Base-by-base conservation (phyloP, 2,329 filamentous ascomycete species). In the Ascomycota sp. region DNA sequence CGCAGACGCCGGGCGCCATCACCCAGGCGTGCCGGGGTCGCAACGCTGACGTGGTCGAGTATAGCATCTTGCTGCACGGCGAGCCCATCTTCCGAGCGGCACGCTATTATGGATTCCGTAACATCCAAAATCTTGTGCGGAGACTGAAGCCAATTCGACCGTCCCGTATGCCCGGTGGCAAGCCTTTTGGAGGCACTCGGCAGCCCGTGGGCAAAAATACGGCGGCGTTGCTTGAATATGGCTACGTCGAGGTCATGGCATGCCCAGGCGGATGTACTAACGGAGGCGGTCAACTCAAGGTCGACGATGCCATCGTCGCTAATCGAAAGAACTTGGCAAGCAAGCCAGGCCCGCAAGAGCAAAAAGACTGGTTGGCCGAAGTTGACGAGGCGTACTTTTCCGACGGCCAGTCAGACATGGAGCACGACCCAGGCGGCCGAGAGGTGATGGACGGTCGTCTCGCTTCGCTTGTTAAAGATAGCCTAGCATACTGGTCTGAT, bases 241-340 rank as follows among this genome's bases (percentile, higher is more conserved):
- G 77, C n/a, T 95, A 92, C 52, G 79, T 95, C 20, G 89, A 98
- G 54, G 89, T 98, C 34, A 98, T 98, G 89, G 89, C 89, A 10
- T 98, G 89, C 51, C 89, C 89, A 0, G 89, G 89, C n/a, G 89
- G 89, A 3, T 98, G 89, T 56, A 98, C 89, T 32, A 98, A 98
- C 43, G 89, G 89, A 2, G 89, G 89, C 23, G 89, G 89, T 1
- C 89, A 98, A 57, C 75, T 98, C 47, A 93, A 93, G 46, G 69
- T 81, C 19, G 79, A 82, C 31, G 89, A 95, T 47, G 69, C 78
- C 6, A 56, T 70, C 9, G 53, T 75, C 8, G 43, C 60, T 25
- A 61, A 62, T 36, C 59, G 59, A 28, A 61, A 55, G 36, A 53
- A 56, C 3, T 40, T 57, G 10, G 47, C 51, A 3, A 50, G 52